Evolutionary conservation across 108 stramenopile genomes (phyloP).

Genomic region (Nitzschia putrida): DNA sequence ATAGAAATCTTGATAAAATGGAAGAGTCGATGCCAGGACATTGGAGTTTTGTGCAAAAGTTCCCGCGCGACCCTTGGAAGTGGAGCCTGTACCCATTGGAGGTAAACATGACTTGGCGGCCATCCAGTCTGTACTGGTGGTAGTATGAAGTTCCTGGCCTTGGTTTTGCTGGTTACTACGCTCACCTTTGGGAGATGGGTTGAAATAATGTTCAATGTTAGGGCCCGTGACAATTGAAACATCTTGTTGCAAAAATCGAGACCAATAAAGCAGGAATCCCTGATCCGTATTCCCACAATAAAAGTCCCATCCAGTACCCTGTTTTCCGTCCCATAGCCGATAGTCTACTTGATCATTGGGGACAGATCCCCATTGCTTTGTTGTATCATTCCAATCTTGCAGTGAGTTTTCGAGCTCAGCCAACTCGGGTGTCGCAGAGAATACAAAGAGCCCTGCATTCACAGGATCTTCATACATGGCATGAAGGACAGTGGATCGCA

Average conservation of each 20-base stretch:
- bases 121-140: not conserved
- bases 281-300: slow-evolving; percentile 50
- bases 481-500: slow-evolving; percentile 23
- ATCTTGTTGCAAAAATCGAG: slow-evolving; percentile 27
- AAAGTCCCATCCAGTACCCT: slow-evolving; percentile 30
- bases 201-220: slow-evolving; percentile 15
- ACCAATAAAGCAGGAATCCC: slow-evolving; percentile 42
- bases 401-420: slow-evolving; percentile 7
- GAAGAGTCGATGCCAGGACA: slow-evolving; percentile 5
- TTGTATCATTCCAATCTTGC: slow-evolving; percentile 12
- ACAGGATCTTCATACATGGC: slow-evolving; percentile 43
- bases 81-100: not conserved
- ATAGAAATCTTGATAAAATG: slow-evolving; percentile 42
- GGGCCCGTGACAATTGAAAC: slow-evolving; percentile 24
- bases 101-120: slow-evolving; percentile 7
- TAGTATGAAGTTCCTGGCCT: too few relatives aligned
- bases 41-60: slow-evolving; percentile 14
- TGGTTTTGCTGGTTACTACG: too few relatives aligned
- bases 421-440: slow-evolving; percentile 4
- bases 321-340: slow-evolving; percentile 28
- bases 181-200: not conserved
- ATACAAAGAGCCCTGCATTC: slow-evolving; percentile 41
- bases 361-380: not conserved
- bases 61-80: not conserved
- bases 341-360: slow-evolving; percentile 3